Base-by-base conservation (phyloP, 2,329 filamentous ascomycete genomes). In the Teratosphaeria gauchensis region DNA sequence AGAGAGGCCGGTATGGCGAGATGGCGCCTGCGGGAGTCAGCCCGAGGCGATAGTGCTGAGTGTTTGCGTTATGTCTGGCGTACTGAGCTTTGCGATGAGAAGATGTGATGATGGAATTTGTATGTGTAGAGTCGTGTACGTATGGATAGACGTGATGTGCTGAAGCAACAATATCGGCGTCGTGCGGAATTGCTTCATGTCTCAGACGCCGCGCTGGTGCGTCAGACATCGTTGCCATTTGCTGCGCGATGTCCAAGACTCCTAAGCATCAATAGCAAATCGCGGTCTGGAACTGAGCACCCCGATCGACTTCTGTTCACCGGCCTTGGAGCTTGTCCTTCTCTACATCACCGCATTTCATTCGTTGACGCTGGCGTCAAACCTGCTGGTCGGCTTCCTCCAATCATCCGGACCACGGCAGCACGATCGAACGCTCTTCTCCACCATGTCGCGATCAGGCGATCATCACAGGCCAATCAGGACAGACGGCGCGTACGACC, bases 1-100 rank as follows among this genome's bases (percentile, higher is more conserved):
- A 90, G 72, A 84, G 94, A 78, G 94, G 94, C 54, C 81, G 89
- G 63, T 97, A 95, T 76, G 94, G 94, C 72, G 94, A 99, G 79
- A 96, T 99, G 92, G 84, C 85, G 56, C 86, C 83, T 57, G 63
- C 42, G 3, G 42, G 42, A 1, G 7, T 48, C 9, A 48, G 42
- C 19, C 42, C 42, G 4, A 48, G 42, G n/a, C 42, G n/a, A 19
- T 48, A 48, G 42, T 21, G 4, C 42, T 48, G 42, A 21, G 42
- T 21, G 28, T 53, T 35, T 35, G 30, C 21, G 51, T 31, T 16
- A 11, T 30, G 52, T 53, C 31, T 28, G 52, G 52, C 52, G 52
- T 21, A 31, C 19, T 28, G 19, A 14, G 52, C 28, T 19, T 48
- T 31, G 28, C 28, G 28, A 53, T 53, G 28, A 53, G 28, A n/a